Conservation (phyloP, 1,284 basidiomycete genomes). For the Puccinia coronata region DNA sequence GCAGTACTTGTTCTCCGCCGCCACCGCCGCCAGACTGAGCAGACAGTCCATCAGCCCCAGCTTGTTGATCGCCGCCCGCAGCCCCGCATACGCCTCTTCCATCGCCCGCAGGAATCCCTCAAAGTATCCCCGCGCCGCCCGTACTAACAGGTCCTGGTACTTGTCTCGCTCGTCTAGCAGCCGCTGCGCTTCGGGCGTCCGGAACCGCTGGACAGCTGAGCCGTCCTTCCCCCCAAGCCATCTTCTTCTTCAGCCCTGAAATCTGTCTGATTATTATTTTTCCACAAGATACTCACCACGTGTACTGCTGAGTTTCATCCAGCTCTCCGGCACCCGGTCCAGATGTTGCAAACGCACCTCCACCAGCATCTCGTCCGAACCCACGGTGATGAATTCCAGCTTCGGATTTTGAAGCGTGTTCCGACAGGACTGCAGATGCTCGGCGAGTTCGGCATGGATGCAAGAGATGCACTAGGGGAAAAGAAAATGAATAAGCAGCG, state of each 20-base stretch:
- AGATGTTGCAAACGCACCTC: constrained; percentile 52
- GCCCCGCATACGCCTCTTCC: constrained; percentile 22
- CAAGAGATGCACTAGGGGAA: constrained; percentile 31
- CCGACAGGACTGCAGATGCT: constrained; percentile 55
- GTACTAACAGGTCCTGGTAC: constrained; percentile 2
- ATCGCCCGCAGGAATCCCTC: constrained; percentile 16
- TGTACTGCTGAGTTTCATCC: constrained; percentile 38
- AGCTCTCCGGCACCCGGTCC: constrained; percentile 24
- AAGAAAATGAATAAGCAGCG: not conserved
- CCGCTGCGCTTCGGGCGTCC: constrained; percentile 21
- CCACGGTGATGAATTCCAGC: constrained; percentile 55
- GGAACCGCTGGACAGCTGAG: constrained; percentile 30
- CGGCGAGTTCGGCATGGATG: constrained; percentile 53
- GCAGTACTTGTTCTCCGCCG: constrained; percentile 13
- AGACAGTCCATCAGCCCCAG: constrained; percentile 27
- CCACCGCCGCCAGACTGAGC: constrained; percentile 11
- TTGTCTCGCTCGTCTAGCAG: constrained; percentile 25
- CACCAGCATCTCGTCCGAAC: constrained; percentile 55
- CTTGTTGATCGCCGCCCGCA: constrained; percentile 9
- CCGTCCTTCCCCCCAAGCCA: not conserved
- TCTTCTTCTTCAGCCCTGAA: not conserved
- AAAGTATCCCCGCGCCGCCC: constrained; percentile 3
- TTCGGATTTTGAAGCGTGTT: constrained; percentile 54
- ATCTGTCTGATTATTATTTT: not conserved
- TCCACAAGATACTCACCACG: constrained; percentile 18